phyloP scores from a whole-genome alignment of 73 alveolate species.

The Paramecium primaurelia region DNA sequence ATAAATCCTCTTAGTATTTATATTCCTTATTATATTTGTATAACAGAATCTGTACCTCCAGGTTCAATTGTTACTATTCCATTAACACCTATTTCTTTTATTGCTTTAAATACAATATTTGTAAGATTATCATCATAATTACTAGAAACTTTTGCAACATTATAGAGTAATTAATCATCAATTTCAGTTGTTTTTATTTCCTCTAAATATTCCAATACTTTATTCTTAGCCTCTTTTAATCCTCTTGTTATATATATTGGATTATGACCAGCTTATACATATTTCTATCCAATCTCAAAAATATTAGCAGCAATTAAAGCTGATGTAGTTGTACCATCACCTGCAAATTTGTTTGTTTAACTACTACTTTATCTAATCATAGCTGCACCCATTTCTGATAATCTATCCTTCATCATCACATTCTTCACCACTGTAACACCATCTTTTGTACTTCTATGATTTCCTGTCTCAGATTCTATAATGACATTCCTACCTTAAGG shows the following conservation, averaged over 20 bases:
- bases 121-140: conserved; percentile 58
- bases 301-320: conserved; percentile 69
- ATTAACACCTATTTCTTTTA: conserved; percentile 14
- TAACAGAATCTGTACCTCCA: not conserved
- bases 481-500: conserved; percentile 25
- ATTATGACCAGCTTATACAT: conserved; percentile 50
- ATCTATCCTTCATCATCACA: conserved; percentile 55
- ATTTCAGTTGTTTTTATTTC: conserved; percentile 32
- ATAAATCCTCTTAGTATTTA: conserved; percentile 8
- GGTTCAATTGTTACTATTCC: conserved; percentile 30
- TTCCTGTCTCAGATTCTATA: conserved; percentile 4
- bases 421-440: conserved; percentile 16
- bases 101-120: conserved; percentile 28
- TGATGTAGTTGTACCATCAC: conserved; percentile 95
- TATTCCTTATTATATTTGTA: not conserved
- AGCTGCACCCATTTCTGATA: conserved; percentile 82
- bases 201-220: conserved; percentile 42
- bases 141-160: conserved; percentile 39
- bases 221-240: conserved; percentile 34
- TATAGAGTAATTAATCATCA: conserved; percentile 11
- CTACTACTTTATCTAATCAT: conserved; percentile 75
- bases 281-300: conserved; percentile 59
- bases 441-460: conserved; percentile 24
- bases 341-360: conserved; percentile 79
- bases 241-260: conserved; percentile 50